Base-by-base conservation (phyloP, 2,329 filamentous ascomycete genomes). In the Macrophomina phaseolina region DNA sequence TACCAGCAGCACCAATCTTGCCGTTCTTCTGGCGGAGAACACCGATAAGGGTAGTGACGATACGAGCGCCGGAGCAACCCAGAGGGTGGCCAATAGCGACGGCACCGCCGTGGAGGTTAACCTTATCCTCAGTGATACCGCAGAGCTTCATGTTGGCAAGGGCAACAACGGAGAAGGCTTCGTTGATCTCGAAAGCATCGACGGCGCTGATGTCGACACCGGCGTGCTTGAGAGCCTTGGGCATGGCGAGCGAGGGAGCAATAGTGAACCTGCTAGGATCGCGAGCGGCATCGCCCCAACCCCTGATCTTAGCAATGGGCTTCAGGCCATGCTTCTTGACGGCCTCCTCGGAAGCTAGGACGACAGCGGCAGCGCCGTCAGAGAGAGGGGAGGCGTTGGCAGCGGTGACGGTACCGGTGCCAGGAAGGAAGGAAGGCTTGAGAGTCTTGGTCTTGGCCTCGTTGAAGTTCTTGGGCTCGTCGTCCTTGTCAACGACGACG, bases 171-270 rank as follows among this genome's bases (percentile, higher is more conserved):
- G 92, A 95, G 85, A 99, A 99, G 49, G 95, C 95, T 85, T 99
- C 95, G 85, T 99, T 99, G 86, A 99, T 97, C 86, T 99, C 95
- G 80, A 95, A 99, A 73, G 89, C 95, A 76, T 98, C 94, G 67
- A 99, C 86, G 68, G 92, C 86, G 70, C 90, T 88, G 72, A 89
- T 86, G 67, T 88, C 87, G 69, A 99, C 83, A 69, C 92, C 91
- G 69, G 95, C 95, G 82, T 99, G 94, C 86, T 94, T 93, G 76
- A 99, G 88, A 67, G 95, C 95, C 86, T 98, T 99, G 79, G 95
- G 95, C 74, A 99, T 96, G 71, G 95, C 95, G 66, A 98, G 87
- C 23, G 95, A 88, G 9, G 95, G 95, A 8, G 95, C 91, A 58
- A 93, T 95, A 71, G 95, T 99, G 87, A 99, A 99, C 80, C 95